These are phyloP conservation scores for Euptelea pleiosperma DNA, from an alignment of 164 flowering plant species.

Conservation along the genomic window DNA sequence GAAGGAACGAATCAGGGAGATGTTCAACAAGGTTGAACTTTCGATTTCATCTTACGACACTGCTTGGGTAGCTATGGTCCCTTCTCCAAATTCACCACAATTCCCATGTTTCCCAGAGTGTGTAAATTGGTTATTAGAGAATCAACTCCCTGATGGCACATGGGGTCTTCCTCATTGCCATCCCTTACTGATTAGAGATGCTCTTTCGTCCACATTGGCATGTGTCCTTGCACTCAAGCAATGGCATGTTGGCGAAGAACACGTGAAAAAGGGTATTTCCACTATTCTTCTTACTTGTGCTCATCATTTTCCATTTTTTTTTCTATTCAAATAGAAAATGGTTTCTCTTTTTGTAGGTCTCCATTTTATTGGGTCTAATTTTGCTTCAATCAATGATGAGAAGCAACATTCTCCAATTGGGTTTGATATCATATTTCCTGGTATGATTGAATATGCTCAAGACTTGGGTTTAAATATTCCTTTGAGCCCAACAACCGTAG, in stretches of 20 bases:
- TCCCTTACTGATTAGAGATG: constrained; percentile 46
- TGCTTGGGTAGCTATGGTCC: constrained; percentile 95
- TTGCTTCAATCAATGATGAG: constrained; percentile 33
- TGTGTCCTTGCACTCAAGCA: constrained; percentile 65
- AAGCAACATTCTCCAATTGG: constrained; percentile 63
- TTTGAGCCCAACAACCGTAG: constrained; percentile 25
- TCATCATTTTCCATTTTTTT: neutral
- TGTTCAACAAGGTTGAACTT: constrained; percentile 53
- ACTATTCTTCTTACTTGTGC: neutral
- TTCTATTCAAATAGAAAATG: neutral
- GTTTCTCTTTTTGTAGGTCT: constrained; percentile 40
- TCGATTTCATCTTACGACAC: constrained; percentile 84
- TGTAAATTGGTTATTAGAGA: constrained; percentile 59
- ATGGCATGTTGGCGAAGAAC: constrained; percentile 69
- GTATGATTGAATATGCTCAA: constrained; percentile 62
- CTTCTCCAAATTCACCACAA: constrained; percentile 43
- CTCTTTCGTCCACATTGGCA: constrained; percentile 68
- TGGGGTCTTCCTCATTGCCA: constrained; percentile 58
- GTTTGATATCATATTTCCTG: constrained; percentile 74
- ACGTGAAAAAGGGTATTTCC: constrained; percentile 49
- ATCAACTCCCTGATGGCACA: constrained; percentile 72
- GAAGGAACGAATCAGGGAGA: constrained; percentile 47
- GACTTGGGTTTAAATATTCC: constrained; percentile 47
- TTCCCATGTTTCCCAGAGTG: constrained; percentile 66
- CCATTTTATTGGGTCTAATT: constrained; percentile 49